Evolutionary conservation across 2,329 filamentous ascomycete genomes (phyloP).

Genomic region (Alternaria arborescens): DNA sequence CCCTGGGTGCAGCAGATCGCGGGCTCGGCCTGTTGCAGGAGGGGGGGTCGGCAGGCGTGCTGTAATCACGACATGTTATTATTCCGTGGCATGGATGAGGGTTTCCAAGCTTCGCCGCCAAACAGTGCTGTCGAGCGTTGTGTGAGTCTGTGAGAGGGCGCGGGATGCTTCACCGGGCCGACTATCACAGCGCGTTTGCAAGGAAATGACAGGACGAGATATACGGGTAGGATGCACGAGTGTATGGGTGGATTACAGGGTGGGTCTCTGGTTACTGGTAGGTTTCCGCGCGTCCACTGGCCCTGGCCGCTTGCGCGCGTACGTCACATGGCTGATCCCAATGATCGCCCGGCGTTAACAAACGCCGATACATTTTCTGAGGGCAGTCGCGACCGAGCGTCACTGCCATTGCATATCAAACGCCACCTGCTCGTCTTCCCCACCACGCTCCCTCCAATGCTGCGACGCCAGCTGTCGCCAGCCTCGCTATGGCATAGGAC

Average conservation of each 20-base stretch:
- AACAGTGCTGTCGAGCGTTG: not conserved
- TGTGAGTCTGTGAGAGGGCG: not conserved
- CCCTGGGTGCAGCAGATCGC: conserved; percentile 4
- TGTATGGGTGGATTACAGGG: not conserved
- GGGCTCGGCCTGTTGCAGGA: conserved; percentile 13
- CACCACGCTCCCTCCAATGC: conserved; percentile 29
- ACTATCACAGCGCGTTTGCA: conserved; percentile 2
- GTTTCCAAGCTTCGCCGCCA: not conserved
- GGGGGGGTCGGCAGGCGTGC: conserved; percentile 11
- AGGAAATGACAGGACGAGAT: conserved; percentile 7
- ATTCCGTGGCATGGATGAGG: conserved; percentile 15
- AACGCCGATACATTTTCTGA: conserved; percentile 23
- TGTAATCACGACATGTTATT: conserved; percentile 18
- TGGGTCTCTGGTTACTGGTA: conserved; percentile 4
- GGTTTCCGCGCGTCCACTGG: conserved; percentile 5
- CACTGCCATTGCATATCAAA: conserved; percentile 12
- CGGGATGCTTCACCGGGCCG: conserved; percentile 3
- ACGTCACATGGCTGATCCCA: conserved; percentile 12
- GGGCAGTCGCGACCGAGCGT: conserved; percentile 8
- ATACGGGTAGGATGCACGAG: not conserved
- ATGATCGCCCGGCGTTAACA: conserved; percentile 12
- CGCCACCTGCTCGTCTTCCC: conserved; percentile 3
- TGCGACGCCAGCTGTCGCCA: conserved; percentile 33
- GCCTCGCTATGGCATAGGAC: conserved; percentile 27
- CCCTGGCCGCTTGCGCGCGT: not conserved